Evolutionary conservation across 768 basidiomycete species (phyloP).

Genomic region (Trametes gibbosa): DNA sequence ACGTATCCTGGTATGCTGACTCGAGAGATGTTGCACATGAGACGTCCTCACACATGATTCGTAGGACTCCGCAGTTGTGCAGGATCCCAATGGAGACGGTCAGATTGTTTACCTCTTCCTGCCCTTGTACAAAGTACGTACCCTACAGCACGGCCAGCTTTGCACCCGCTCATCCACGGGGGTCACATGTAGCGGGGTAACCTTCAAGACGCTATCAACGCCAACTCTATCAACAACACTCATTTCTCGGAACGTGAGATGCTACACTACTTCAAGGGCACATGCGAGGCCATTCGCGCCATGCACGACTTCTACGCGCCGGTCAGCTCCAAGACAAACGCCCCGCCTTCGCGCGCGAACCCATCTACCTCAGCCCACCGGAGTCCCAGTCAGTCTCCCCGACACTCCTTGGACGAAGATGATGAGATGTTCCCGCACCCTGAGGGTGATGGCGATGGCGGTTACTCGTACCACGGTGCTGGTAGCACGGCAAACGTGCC

Average conservation of each 20-base stretch:
- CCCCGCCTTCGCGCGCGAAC: conserved; percentile 22
- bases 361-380: conserved; percentile 20
- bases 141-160: neutral
- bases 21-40: neutral
- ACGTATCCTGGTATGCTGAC: conserved; percentile 66
- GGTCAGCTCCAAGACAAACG: conserved; percentile 30
- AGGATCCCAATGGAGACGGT: conserved; percentile 90
- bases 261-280: conserved; percentile 87
- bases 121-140: conserved; percentile 79
- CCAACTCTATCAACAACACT: conserved; percentile 76
- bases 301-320: conserved; percentile 86
- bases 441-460: conserved; percentile 71
- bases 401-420: conserved; percentile 30
- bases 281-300: conserved; percentile 89
- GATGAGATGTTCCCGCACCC: conserved; percentile 71
- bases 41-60: neutral
- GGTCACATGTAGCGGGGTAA: conserved; percentile 67
- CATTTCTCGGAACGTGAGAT: conserved; percentile 88
- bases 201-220: conserved; percentile 91
- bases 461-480: conserved; percentile 62
- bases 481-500: conserved; percentile 40
- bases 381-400: conserved; percentile 17
- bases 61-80: conserved; percentile 91
- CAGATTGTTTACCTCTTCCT: conserved; percentile 96
- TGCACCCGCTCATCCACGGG: neutral